Evolutionary conservation across 345 rosid genomes (phyloP), one percentile per base, ranked within the genome.

Genomic region (Camelina laxa): DNA sequence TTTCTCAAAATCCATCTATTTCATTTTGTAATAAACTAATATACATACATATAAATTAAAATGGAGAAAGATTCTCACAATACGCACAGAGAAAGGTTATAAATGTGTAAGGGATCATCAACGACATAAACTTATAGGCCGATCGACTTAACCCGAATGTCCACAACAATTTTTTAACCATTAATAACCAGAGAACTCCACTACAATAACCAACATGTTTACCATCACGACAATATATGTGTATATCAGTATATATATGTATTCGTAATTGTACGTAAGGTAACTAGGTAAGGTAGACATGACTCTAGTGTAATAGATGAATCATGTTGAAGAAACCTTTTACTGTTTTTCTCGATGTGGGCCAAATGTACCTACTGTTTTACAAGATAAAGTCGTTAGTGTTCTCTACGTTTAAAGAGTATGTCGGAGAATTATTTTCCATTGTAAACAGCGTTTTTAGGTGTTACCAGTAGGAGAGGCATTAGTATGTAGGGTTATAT

Each of bases 341-440:
- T 57, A 58, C 73, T 66, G 27, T 62, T 65, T 77, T 62, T 36
- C 36, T 69, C 49, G 21, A 24, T 35, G 80, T 76, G 61, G 75
- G 70, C 75, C 75, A 58, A 76, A 55, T 63, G 14, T 61, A 55
- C 38, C 45, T 44, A 63, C 47, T 70, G 60, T 69, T 19, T 58
- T 49, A 49, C 39, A 77, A 56, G 54, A 64, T 64, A 58, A 19
- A 50, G 54, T 77, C 77, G 73, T 65, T 66, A 58, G 64, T 65
- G 73, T 59, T 77, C 68, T 72, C 77, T 58, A 51, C 31, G 72
- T 71, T 54, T 65, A 65, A 72, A 65, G 81, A 77, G 54, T 77
- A 60, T 77, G 81, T 72, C 81, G 77, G 73, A 72, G 81, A 77
- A 58, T 62, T 41, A 30, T 60, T 49, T 65, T 57, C 72, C 72